phyloP scores from a whole-genome alignment of 306 rosid genomes.

The Inga laurina region DNA sequence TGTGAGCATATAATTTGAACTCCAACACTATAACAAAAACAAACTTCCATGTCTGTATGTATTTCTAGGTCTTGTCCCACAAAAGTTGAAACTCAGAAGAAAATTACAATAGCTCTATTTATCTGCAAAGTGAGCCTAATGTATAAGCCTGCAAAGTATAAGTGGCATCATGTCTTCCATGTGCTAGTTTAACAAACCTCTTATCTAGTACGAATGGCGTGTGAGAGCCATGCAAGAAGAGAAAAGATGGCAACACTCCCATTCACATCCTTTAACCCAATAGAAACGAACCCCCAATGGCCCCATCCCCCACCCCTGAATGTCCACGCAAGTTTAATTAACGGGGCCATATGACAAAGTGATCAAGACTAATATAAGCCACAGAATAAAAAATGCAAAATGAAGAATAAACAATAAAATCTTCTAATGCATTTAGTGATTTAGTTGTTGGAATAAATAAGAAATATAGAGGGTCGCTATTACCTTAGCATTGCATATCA shows the following conservation, averaged over 20 bases:
- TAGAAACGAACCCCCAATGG: neutral
- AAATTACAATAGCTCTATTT: neutral
- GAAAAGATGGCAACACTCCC: neutral
- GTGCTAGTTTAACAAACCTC: conserved; percentile 5
- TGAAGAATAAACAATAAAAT: conserved; percentile 1
- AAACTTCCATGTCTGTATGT: neutral
- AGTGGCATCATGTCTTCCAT: neutral
- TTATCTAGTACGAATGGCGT: neutral
- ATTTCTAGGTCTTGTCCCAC: neutral
- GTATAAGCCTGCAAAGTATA: neutral
- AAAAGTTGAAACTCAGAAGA: neutral
- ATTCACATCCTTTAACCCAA: neutral
- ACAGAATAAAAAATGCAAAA: neutral
- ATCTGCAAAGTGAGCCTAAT: neutral
- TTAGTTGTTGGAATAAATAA: neutral
- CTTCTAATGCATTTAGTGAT: neutral
- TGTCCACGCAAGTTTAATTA: neutral
- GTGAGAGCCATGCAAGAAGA: neutral
- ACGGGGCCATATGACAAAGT: neutral
- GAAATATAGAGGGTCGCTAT: conserved; percentile 10
- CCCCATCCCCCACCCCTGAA: neutral
- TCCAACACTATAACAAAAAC: neutral
- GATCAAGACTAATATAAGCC: neutral
- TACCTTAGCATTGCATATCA: conserved; percentile 80
- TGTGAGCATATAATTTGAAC: neutral